A percentile compares a stretch with the other conserved stretches of the same genome.
Conservation (phyloP, 75 land plant genomes). For the Chamaecyparis obtusa region DNA sequence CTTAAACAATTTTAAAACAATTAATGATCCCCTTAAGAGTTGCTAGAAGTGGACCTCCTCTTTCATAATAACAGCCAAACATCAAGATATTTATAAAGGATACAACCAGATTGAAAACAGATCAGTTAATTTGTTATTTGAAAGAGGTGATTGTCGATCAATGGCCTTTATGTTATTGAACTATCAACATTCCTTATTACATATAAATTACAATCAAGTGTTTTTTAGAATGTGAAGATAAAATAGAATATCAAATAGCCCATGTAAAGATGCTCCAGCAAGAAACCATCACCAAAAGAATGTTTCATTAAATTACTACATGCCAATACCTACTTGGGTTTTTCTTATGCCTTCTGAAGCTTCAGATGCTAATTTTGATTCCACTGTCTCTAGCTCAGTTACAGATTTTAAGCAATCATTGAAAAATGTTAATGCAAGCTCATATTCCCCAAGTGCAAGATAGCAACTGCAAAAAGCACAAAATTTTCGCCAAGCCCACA, state of each 20-base stretch:
- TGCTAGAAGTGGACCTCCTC: not conserved
- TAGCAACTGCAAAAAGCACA: slow-evolving; percentile 27
- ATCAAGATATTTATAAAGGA: not conserved
- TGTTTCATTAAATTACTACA: not conserved
- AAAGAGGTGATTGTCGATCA: not conserved
- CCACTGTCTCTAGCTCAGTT: slow-evolving; percentile 16
- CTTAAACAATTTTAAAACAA: not conserved
- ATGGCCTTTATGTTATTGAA: not conserved
- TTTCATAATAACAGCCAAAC: not conserved
- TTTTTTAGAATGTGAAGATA: not conserved
- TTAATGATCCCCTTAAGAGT: not conserved
- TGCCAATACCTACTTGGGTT: slow-evolving; percentile 17
- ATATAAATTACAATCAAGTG: not conserved
- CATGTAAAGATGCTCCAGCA: not conserved
- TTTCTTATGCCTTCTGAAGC: slow-evolving; percentile 43
- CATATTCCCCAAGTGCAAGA: slow-evolving; percentile 41
- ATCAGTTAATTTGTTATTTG: not conserved
- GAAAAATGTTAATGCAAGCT: slow-evolving; percentile 36
- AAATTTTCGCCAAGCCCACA: not conserved
- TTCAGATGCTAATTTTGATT: slow-evolving; percentile 31
- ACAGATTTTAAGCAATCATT: slow-evolving; percentile 30
- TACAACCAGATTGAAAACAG: not conserved
- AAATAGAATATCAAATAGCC: not conserved
- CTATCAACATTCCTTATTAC: not conserved
- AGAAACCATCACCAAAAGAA: not conserved